A percentile compares a stretch with the other conserved stretches of the same genome.
Conservation (phyloP, 1,284 basidiomycete species). For the Entoloma clypeatum region DNA sequence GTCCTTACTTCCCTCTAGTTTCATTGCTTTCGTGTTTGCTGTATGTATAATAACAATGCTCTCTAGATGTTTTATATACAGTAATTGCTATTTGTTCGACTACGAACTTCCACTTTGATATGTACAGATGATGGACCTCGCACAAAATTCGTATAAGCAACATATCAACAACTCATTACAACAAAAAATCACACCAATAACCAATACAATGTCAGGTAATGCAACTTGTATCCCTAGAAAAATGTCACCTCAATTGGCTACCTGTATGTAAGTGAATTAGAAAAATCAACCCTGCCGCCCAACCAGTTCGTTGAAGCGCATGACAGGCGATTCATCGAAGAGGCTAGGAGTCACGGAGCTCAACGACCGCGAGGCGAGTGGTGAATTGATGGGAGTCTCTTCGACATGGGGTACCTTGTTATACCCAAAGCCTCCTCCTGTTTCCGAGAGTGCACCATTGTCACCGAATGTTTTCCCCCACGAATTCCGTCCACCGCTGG, state of each 20-base stretch:
- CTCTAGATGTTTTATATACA: too few species aligned
- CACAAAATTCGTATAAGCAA: too few species aligned
- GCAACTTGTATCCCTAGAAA: too few species aligned
- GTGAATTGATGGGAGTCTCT: constrained; percentile 35
- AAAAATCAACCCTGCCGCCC: constrained; percentile 12
- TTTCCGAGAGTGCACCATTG: constrained; percentile 26
- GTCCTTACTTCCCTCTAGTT: constrained; percentile 30
- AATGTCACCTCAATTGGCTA: too few species aligned
- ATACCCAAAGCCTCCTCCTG: constrained; percentile 22
- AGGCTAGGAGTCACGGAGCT: constrained; percentile 18
- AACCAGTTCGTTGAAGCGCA: constrained; percentile 24
- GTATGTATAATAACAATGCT: too few species aligned
- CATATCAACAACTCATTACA: too few species aligned
- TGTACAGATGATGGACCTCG: too few species aligned
- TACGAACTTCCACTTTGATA: too few species aligned
- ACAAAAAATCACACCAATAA: not conserved
- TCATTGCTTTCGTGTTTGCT: not conserved
- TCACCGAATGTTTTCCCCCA: constrained; percentile 26
- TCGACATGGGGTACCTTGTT: constrained; percentile 26
- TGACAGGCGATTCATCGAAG: constrained; percentile 35
- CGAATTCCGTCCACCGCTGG: constrained; percentile 24
- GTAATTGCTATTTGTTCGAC: too few species aligned
- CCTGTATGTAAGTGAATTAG: too few species aligned
- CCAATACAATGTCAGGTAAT: too few species aligned
- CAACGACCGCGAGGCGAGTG: constrained; percentile 23